phyloP scores from a whole-genome alignment of 768 basidiomycete genomes.

The Melanogaster broomeanus region DNA sequence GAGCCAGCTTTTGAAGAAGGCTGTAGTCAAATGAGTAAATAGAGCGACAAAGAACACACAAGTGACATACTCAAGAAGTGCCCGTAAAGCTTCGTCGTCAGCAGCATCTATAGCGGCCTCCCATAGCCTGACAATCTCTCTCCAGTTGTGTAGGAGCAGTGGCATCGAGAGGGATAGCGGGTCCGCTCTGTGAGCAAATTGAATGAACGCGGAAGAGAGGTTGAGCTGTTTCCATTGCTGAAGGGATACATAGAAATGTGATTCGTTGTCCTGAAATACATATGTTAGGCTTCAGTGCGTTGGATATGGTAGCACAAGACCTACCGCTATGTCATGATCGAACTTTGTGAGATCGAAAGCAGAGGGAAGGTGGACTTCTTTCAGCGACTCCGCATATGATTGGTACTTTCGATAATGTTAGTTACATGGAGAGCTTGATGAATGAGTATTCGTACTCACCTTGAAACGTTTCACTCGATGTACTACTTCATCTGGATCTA shows the following conservation, averaged over 20 bases:
- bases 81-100: slow-evolving; percentile 72
- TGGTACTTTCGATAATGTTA: slow-evolving; percentile 52
- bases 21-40: slow-evolving; percentile 39
- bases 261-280: slow-evolving; percentile 65
- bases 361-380: slow-evolving; percentile 72
- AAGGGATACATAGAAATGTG: slow-evolving; percentile 75
- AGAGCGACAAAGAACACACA: not conserved
- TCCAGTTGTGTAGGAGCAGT: slow-evolving; percentile 78
- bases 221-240: slow-evolving; percentile 81
- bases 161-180: slow-evolving; percentile 74
- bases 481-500: slow-evolving; percentile 23
- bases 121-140: slow-evolving; percentile 69
- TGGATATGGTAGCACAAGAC: slow-evolving; percentile 3
- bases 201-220: slow-evolving; percentile 71
- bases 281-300: not conserved
- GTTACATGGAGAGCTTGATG: not conserved
- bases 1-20: slow-evolving; percentile 73
- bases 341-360: slow-evolving; percentile 55
- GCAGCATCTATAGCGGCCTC: slow-evolving; percentile 52
- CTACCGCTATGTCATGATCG: slow-evolving; percentile 60
- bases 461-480: slow-evolving; percentile 53
- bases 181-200: slow-evolving; percentile 63
- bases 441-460: slow-evolving; percentile 28
- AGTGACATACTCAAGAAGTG: slow-evolving; percentile 71
- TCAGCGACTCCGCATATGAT: slow-evolving; percentile 67